phyloP scores from a whole-genome alignment of 345 rosid species.

The Atalantia buxifolia region DNA sequence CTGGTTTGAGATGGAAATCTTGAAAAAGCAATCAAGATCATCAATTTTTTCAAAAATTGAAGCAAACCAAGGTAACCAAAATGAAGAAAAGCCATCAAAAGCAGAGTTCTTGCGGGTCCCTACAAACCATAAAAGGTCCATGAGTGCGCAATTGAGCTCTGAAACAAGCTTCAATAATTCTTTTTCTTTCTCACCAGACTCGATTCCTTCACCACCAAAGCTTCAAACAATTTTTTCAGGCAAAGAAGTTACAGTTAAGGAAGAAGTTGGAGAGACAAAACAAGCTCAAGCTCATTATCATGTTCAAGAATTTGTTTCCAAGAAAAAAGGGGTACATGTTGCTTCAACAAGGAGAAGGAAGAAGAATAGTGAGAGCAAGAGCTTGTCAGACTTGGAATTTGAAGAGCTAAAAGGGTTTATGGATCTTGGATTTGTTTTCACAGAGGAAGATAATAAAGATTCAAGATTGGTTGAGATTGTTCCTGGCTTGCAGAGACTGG shows the following conservation, averaged over 20 bases:
- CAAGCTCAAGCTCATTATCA: not conserved
- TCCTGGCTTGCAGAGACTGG: slow-evolving; percentile 67
- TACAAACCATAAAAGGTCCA: slow-evolving; percentile 36
- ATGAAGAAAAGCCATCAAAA: slow-evolving; percentile 19
- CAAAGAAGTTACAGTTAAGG: slow-evolving; percentile 22
- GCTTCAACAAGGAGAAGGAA: slow-evolving; percentile 22
- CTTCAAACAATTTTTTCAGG: slow-evolving; percentile 36
- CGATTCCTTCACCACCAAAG: slow-evolving; percentile 38
- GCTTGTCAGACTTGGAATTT: slow-evolving; percentile 66
- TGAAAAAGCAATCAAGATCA: slow-evolving; percentile 21
- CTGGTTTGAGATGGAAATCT: slow-evolving; percentile 47
- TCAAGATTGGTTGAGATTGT: slow-evolving; percentile 66
- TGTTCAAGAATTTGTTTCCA: not conserved
- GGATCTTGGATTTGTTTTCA: slow-evolving; percentile 90
- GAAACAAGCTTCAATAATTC: slow-evolving; percentile 25
- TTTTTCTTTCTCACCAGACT: slow-evolving; percentile 37
- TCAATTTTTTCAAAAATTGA: slow-evolving; percentile 6
- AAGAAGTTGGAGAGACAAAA: slow-evolving; percentile 17
- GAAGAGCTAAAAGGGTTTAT: slow-evolving; percentile 82
- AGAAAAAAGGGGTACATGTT: not conserved
- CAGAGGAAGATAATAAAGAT: slow-evolving; percentile 63
- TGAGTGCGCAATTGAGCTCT: slow-evolving; percentile 47
- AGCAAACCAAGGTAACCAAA: slow-evolving; percentile 21
- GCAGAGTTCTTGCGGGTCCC: slow-evolving; percentile 23
- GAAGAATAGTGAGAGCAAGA: slow-evolving; percentile 37